These are phyloP conservation scores for Phallus indusiatus DNA, from an alignment of 768 basidiomycete species.

Conservation along the genomic window DNA sequence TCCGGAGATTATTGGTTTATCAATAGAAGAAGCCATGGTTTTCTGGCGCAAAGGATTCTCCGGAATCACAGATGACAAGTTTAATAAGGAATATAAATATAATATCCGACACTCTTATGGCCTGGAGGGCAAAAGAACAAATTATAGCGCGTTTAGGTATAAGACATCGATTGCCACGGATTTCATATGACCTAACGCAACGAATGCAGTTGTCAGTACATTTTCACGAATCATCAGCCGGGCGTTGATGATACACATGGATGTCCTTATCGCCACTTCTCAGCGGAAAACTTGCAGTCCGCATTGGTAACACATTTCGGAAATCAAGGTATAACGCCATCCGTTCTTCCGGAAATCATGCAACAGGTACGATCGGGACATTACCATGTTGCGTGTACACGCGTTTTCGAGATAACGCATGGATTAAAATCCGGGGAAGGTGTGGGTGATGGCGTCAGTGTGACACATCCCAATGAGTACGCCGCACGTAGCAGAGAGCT, in stretches of 20 bases:
- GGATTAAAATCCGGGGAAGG: constrained; percentile 88
- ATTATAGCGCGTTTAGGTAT: constrained; percentile 88
- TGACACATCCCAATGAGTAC: constrained; percentile 92
- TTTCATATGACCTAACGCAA: constrained; percentile 2
- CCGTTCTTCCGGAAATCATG: constrained; percentile 78
- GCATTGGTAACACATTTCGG: constrained; percentile 65
- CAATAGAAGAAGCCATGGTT: constrained; percentile 85
- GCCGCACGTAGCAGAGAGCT: constrained; percentile 66
- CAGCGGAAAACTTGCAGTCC: constrained; percentile 70
- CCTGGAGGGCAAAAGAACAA: constrained; percentile 87
- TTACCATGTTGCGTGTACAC: constrained; percentile 93
- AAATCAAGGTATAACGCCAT: constrained; percentile 48
- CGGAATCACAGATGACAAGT: constrained; percentile 80
- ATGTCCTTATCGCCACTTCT: constrained; percentile 90
- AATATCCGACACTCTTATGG: constrained; percentile 96
- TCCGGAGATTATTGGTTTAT: constrained; percentile 75
- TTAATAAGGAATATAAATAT: constrained; percentile 96
- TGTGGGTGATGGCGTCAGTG: constrained; percentile 72
- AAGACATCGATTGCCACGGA: constrained; percentile 8
- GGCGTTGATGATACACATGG: constrained; percentile 65
- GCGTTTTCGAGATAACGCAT: constrained; percentile 95
- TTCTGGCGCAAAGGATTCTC: constrained; percentile 90
- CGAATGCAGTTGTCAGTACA: constrained; percentile 72
- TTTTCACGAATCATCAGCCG: constrained; percentile 63
- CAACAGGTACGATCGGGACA: constrained; percentile 67